A percentile compares a stretch with the other conserved stretches of the same genome.
phyloP scores from a whole-genome alignment of 2,329 filamentous ascomycete genomes.

The Pseudogymnoascus sp. region DNA sequence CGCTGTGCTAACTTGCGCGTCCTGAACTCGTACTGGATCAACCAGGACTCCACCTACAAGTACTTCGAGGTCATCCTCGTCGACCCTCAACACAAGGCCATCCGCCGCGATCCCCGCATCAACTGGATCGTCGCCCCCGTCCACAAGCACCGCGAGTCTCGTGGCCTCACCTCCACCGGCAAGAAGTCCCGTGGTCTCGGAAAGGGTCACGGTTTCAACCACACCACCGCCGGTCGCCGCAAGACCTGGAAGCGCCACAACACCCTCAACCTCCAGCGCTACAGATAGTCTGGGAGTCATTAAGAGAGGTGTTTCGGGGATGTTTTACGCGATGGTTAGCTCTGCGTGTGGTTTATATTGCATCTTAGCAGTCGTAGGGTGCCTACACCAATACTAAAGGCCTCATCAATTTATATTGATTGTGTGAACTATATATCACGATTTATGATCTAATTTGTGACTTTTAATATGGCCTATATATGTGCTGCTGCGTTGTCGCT shows the following conservation, averaged over 20 bases:
- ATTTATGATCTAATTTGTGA: conserved; percentile 10
- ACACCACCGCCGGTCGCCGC: conserved; percentile 91
- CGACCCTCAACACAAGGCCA: conserved; percentile 99
- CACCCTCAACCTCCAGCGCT: conserved; percentile 97
- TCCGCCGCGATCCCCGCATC: conserved; percentile 96
- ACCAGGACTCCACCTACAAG: conserved; percentile 99
- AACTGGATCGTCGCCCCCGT: conserved; percentile 99
- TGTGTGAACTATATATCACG: conserved; percentile 11
- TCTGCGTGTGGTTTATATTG: conserved; percentile 5
- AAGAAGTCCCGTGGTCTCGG: conserved; percentile 99
- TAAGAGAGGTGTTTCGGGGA: neutral
- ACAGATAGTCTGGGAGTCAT: conserved; percentile 54
- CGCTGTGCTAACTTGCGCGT: conserved; percentile 98
- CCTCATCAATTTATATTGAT: conserved; percentile 11
- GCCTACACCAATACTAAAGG: conserved; percentile 7
- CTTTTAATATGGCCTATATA: neutral
- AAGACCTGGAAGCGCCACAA: conserved; percentile 99
- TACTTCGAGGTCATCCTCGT: conserved; percentile 99
- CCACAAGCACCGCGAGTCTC: conserved; percentile 99
- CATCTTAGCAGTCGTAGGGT: conserved; percentile 8
- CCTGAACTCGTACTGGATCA: conserved; percentile 99
- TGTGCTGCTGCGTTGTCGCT: neutral
- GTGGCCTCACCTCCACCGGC: conserved; percentile 95
- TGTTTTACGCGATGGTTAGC: conserved; percentile 8
- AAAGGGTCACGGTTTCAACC: conserved; percentile 99